phyloP scores from a whole-genome alignment of 768 basidiomycete species.

The Plicaturopsis crispa region DNA sequence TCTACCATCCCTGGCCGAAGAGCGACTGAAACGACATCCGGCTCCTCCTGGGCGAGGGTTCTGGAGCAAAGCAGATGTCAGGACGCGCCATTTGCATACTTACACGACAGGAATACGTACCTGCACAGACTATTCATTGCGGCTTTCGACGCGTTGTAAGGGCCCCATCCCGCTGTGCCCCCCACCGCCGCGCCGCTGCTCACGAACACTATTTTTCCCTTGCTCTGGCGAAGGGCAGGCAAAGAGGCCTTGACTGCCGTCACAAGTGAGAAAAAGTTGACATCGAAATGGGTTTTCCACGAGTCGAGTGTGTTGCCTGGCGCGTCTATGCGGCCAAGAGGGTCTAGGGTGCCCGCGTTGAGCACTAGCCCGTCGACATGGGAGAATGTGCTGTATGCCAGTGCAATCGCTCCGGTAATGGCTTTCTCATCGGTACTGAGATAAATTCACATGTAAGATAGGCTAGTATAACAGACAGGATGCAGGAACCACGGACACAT shows the following conservation, averaged over 20 bases:
- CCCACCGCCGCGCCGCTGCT: constrained; percentile 81
- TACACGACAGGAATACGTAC: constrained; percentile 24
- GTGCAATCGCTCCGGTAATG: constrained; percentile 46
- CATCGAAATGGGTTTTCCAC: constrained; percentile 73
- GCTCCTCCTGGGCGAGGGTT: constrained; percentile 81
- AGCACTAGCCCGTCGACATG: constrained; percentile 72
- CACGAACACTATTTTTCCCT: constrained; percentile 70
- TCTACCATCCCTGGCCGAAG: constrained; percentile 86
- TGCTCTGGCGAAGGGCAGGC: constrained; percentile 59
- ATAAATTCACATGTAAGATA: too few relatives aligned
- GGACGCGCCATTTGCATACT: background rate
- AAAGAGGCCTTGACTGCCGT: constrained; percentile 59
- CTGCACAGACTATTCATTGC: constrained; percentile 84
- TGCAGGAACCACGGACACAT: constrained; percentile 51
- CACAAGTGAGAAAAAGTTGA: constrained; percentile 85
- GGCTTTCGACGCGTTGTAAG: constrained; percentile 77
- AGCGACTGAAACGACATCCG: constrained; percentile 64
- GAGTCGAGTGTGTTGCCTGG: constrained; percentile 38
- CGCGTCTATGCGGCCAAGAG: constrained; percentile 52
- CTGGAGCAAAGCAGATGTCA: constrained; percentile 25
- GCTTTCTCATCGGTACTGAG: constrained; percentile 52
- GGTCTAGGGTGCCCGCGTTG: constrained; percentile 77
- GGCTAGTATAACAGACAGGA: background rate
- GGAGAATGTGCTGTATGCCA: constrained; percentile 46
- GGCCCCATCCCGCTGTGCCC: constrained; percentile 61